Conservation (phyloP, 2,329 filamentous ascomycete genomes). For the Penicillium aurantiogriseum region DNA sequence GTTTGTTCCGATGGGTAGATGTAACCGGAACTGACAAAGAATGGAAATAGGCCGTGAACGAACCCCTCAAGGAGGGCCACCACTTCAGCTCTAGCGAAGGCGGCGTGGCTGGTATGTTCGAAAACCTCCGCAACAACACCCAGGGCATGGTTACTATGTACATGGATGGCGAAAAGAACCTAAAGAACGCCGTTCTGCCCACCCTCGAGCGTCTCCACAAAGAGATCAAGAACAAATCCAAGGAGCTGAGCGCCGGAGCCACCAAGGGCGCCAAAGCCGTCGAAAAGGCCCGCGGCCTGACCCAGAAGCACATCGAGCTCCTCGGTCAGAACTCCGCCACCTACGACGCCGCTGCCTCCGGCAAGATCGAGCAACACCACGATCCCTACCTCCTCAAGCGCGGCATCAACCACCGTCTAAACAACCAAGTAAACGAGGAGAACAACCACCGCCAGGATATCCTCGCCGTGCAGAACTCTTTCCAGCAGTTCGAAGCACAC, state of each 20-base stretch:
- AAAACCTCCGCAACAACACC: constrained; percentile 81
- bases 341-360: constrained; percentile 69
- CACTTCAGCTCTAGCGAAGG: constrained; percentile 92
- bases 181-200: constrained; percentile 82
- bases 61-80: constrained; percentile 81
- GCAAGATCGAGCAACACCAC: constrained; percentile 66
- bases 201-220: constrained; percentile 87
- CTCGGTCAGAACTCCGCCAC: constrained; percentile 80
- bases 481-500: constrained; percentile 82
- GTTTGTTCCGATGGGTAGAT: too few species aligned
- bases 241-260: constrained; percentile 79
- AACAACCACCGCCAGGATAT: constrained; percentile 95
- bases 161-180: constrained; percentile 82
- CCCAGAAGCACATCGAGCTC: constrained; percentile 95
- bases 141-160: constrained; percentile 85
- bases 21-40: background rate
- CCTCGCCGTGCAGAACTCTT: constrained; percentile 85
- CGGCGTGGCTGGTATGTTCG: constrained; percentile 84
- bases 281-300: constrained; percentile 78
- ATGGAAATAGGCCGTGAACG: constrained; percentile 66
- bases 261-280: constrained; percentile 85
- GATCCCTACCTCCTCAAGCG: constrained; percentile 88
- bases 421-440: constrained; percentile 89
- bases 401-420: constrained; percentile 76
- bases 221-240: constrained; percentile 95